Base-by-base conservation (phyloP, 2,329 filamentous ascomycete genomes). In the Ceratocystis harringtonii region DNA sequence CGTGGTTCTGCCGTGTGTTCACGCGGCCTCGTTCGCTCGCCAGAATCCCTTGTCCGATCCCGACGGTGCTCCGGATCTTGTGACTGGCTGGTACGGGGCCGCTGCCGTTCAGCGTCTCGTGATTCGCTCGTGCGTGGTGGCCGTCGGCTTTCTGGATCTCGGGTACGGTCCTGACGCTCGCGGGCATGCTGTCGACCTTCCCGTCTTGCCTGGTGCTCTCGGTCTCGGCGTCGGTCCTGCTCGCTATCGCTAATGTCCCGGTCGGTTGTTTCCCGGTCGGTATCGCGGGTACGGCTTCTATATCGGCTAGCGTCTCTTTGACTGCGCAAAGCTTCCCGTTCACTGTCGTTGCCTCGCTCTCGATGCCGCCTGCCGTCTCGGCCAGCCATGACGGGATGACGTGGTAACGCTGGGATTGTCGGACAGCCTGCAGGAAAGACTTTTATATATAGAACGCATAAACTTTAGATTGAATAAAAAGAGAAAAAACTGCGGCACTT, bases 341-440 rank as follows among this genome's bases (percentile, higher is more conserved):
- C 68, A 45, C 45, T 65, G 32, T 66, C 64, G 19, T 65, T 65
- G 15, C 63, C 67, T 28, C 65, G 65, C 63, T 68, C 68, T 25
- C 67, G 68, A 30, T 63, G 50, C 48, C 66, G 62, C 30, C 62
- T 62, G 41, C 25, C 30, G 57, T 45, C 60, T 44, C 5, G 62
- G 62, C 60, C 63, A 62, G 58, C 58, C 48, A 44, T 60, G 57
- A 22, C 52, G 58, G 19, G 61, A 55, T 62, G 61, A 48, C 32
- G 58, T 65, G 22, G 62, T 60, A n/a, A 65, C 22, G 32, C 32
- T 25, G 41, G 36, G 15, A 19, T 30, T 45, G 52, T 19, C 22
- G 25, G 45, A 61, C 32, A 61, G 19, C 8, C 36, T 41, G 12
- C 36, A 17, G 22, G 25, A 44, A 32, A 17, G 5, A 28, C 44